Conservation (phyloP, 23 red algal species). For the Gracilaria vermiculophylla region DNA sequence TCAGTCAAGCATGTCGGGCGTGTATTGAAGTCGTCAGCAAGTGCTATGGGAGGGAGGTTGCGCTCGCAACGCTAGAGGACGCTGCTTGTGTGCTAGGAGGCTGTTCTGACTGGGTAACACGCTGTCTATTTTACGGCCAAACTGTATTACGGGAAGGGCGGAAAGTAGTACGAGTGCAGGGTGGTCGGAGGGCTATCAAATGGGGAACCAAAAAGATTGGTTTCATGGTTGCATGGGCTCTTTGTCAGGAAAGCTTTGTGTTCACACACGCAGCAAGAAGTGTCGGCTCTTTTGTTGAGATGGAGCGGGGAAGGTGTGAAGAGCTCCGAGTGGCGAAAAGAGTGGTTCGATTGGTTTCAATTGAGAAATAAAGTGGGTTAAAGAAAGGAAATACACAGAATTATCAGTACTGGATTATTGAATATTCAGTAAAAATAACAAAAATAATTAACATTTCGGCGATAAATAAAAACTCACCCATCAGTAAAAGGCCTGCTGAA, state of each 20-base stretch:
- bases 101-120: constrained; percentile 19
- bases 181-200: neutral
- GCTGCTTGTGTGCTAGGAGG: neutral
- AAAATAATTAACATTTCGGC: too few relatives aligned
- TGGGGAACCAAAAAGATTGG: neutral
- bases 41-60: neutral
- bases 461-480: too few relatives aligned
- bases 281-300: constrained; percentile 13
- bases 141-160: neutral
- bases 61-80: neutral
- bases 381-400: neutral
- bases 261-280: neutral
- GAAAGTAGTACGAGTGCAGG: neutral
- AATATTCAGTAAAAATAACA: too few relatives aligned
- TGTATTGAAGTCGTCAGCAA: neutral
- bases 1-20: constrained; percentile 5
- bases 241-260: neutral
- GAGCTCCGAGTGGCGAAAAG: constrained; percentile 4
- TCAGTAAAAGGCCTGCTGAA: too few relatives aligned
- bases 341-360: too few relatives aligned
- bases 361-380: neutral
- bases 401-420: too few relatives aligned
- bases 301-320: neutral
- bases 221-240: constrained; percentile 27
- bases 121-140: constrained; percentile 33